Percentiles rank a stretch among this genome's conserved stretches.
phyloP scores from a whole-genome alignment of 768 basidiomycete genomes.

The Pholiota microspora region DNA sequence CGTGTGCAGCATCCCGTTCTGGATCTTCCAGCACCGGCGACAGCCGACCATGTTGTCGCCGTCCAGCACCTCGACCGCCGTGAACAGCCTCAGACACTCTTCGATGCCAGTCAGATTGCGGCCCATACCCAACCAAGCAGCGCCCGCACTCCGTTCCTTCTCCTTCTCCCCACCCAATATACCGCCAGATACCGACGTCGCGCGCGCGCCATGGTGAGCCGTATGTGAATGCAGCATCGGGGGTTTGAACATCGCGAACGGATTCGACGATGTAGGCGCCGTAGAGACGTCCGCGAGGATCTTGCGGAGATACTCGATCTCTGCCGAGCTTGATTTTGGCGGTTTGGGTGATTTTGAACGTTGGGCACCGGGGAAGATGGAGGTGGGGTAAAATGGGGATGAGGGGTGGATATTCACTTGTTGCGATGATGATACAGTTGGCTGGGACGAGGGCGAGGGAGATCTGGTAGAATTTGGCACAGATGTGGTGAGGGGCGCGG shows the following conservation, averaged over 20 bases:
- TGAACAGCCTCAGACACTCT: conserved; percentile 85
- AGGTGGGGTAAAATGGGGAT: conserved; percentile 6
- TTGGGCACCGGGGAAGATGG: conserved; percentile 20
- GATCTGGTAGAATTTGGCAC: neutral
- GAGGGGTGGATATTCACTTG: conserved; percentile 4
- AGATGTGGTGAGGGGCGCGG: conserved; percentile 5
- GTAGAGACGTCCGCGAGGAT: conserved; percentile 65
- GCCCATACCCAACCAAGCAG: conserved; percentile 41
- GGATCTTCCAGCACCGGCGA: conserved; percentile 91
- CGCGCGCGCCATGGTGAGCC: conserved; percentile 2
- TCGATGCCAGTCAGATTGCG: conserved; percentile 60
- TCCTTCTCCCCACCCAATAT: neutral
- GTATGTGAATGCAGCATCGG: conserved; percentile 21
- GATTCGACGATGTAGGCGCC: conserved; percentile 31
- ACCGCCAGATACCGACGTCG: conserved; percentile 3
- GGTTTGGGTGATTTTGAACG: conserved; percentile 46
- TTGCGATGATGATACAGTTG: conserved; percentile 2
- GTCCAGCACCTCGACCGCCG: conserved; percentile 88
- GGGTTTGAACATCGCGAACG: conserved; percentile 51
- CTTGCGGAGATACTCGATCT: conserved; percentile 64
- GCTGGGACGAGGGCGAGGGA: neutral
- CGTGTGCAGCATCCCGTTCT: conserved; percentile 48
- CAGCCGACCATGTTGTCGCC: conserved; percentile 96
- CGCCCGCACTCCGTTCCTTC: conserved; percentile 7
- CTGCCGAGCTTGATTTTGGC: conserved; percentile 53